Conservation (phyloP, 1,284 basidiomycete genomes). For the Ceratobasidium sp. region DNA sequence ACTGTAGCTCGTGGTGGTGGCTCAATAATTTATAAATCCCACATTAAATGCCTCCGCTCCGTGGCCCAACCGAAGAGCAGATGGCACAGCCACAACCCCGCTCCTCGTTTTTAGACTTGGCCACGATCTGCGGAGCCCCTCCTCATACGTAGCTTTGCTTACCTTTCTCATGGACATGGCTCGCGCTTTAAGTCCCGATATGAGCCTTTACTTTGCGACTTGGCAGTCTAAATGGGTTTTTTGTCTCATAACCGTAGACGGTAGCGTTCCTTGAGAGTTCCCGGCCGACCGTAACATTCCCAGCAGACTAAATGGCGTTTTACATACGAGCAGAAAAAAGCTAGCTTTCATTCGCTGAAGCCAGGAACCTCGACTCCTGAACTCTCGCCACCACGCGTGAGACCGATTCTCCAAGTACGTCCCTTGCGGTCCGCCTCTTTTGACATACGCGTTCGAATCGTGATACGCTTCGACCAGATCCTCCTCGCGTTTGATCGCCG, state of each 20-base stretch:
- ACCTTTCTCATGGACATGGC: constrained; percentile 15
- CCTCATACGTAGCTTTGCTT: background rate
- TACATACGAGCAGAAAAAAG: constrained; percentile 10
- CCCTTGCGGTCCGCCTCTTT: background rate
- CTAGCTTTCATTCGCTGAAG: background rate
- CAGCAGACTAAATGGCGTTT: background rate
- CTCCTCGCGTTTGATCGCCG: constrained; percentile 30
- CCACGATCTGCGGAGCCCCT: constrained; percentile 1
- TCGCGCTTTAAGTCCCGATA: background rate
- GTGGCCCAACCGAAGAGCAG: constrained; percentile 12
- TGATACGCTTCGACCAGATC: constrained; percentile 19
- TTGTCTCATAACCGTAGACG: background rate
- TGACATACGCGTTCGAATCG: constrained; percentile 10
- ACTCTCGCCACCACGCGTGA: constrained; percentile 10
- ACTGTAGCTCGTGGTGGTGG: background rate
- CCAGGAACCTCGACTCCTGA: too few species aligned
- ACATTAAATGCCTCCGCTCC: constrained; percentile 9
- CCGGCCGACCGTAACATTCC: too few species aligned
- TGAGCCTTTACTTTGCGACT: background rate
- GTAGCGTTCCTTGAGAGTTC: too few species aligned
- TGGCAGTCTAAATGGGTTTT: background rate
- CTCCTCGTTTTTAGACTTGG: background rate
- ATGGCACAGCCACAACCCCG: constrained; percentile 4
- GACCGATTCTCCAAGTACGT: background rate
- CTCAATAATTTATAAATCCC: constrained; percentile 3